Evolutionary conservation across 345 rosid genomes (phyloP).

Genomic region (Triadica sebifera): DNA sequence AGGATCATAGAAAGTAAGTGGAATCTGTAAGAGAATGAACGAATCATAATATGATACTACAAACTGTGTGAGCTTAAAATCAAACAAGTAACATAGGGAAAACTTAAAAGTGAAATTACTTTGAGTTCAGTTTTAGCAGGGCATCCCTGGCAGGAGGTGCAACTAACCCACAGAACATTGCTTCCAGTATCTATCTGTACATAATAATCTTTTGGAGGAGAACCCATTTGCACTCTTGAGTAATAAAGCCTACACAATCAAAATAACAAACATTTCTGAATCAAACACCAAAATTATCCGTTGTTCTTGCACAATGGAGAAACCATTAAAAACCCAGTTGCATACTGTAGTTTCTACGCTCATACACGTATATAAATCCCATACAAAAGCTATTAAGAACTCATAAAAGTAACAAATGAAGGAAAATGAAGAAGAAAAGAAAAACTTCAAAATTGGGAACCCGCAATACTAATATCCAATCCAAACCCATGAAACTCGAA

Average conservation of each 20-base stretch:
- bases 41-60: conserved; percentile 11
- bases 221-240: conserved; percentile 71
- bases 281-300: background rate
- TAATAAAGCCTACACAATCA: conserved; percentile 65
- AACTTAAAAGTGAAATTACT: conserved; percentile 36
- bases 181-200: conserved; percentile 98
- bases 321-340: no score
- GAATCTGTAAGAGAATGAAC: conserved; percentile 54
- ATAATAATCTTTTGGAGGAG: conserved; percentile 78
- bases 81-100: conserved; percentile 3
- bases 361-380: no score
- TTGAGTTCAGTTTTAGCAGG: conserved; percentile 74
- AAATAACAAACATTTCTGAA: background rate
- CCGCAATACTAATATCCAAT: no score
- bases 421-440: no score
- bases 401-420: no score
- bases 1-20: conserved; percentile 74
- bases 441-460: no score
- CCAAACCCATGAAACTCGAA: no score
- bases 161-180: conserved; percentile 92
- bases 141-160: conserved; percentile 80
- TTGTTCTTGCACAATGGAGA: no score
- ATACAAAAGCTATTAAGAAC: no score
- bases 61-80: conserved; percentile 2
- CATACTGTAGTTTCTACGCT: no score